Evolutionary conservation across 805 yeast species (phyloP).

Genomic region (Yarrowia porcina): DNA sequence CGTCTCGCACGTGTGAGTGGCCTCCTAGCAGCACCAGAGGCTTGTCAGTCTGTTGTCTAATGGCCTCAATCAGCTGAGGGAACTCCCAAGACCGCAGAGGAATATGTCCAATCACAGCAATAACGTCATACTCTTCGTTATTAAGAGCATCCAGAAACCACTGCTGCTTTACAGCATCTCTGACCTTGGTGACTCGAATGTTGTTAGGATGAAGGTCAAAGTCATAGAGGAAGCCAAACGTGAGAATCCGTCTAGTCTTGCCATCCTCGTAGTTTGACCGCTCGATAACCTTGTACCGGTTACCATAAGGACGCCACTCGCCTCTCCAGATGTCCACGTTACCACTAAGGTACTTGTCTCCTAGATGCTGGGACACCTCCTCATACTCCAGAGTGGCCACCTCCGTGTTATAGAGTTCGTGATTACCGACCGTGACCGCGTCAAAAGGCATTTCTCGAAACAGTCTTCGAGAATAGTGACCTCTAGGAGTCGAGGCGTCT

Average conservation of each 20-base stretch:
- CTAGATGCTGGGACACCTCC: constrained; percentile 51
- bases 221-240: constrained; percentile 78
- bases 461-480: constrained; percentile 56
- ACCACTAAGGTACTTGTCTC: constrained; percentile 58
- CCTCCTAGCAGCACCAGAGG: constrained; percentile 90
- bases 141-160: constrained; percentile 61
- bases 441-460: constrained; percentile 68
- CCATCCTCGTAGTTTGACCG: not conserved
- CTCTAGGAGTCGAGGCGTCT: constrained; percentile 75
- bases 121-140: constrained; percentile 52
- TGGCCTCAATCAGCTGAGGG: constrained; percentile 52
- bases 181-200: constrained; percentile 62
- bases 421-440: constrained; percentile 82
- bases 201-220: constrained; percentile 59
- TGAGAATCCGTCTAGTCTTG: constrained; percentile 48
- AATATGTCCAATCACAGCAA: constrained; percentile 74
- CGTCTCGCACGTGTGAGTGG: constrained; percentile 89
- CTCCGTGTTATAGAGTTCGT: constrained; percentile 72
- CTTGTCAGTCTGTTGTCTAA: constrained; percentile 57
- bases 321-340: constrained; percentile 43
- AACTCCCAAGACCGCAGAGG: constrained; percentile 56
- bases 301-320: constrained; percentile 61
- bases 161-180: constrained; percentile 48
- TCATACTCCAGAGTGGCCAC: constrained; percentile 66
- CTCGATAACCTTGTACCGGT: constrained; percentile 41